phyloP scores from a whole-genome alignment of 2,329 filamentous ascomycete species.

The Pseudonectria buxi region DNA sequence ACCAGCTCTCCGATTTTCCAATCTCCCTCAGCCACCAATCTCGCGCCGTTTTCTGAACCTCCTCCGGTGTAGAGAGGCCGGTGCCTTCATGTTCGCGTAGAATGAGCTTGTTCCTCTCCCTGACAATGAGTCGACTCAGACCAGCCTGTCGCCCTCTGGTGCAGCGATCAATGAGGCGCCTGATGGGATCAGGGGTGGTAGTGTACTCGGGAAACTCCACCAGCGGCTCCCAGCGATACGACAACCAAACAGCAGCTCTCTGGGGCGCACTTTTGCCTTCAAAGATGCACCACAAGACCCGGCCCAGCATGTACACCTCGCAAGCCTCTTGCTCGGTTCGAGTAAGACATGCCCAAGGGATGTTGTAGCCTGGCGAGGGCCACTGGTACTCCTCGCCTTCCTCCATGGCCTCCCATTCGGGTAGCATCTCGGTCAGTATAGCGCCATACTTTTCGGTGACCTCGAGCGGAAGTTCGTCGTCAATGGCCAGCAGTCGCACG shows the following conservation, averaged over 20 bases:
- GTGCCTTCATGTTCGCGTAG: conserved; percentile 29
- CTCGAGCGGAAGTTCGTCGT: conserved; percentile 37
- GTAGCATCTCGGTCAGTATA: conserved; percentile 38
- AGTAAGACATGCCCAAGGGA: conserved; percentile 49
- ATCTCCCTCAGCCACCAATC: conserved; percentile 46
- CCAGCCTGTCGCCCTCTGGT: conserved; percentile 41
- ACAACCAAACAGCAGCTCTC: conserved; percentile 50
- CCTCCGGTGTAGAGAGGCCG: conserved; percentile 28
- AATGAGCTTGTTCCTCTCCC: conserved; percentile 40
- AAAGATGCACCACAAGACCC: conserved; percentile 56
- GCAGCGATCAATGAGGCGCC: conserved; percentile 44
- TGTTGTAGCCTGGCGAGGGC: conserved; percentile 45
- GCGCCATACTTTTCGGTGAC: conserved; percentile 34
- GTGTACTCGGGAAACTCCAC: conserved; percentile 50
- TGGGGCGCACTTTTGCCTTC: conserved; percentile 54
- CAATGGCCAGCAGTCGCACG: conserved; percentile 45
- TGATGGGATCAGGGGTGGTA: conserved; percentile 39
- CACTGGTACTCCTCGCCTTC: conserved; percentile 40
- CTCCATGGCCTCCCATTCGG: conserved; percentile 36
- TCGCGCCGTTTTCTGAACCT: conserved; percentile 32
- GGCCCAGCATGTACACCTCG: conserved; percentile 56
- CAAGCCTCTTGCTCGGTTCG: conserved; percentile 47
- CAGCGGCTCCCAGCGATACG: conserved; percentile 49
- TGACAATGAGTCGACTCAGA: conserved; percentile 38
- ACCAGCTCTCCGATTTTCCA: conserved; percentile 39